Evolutionary conservation across 2,329 filamentous ascomycete species (phyloP), one percentile per base, ranked within the genome.

Genomic region (Aschersonia sp.): DNA sequence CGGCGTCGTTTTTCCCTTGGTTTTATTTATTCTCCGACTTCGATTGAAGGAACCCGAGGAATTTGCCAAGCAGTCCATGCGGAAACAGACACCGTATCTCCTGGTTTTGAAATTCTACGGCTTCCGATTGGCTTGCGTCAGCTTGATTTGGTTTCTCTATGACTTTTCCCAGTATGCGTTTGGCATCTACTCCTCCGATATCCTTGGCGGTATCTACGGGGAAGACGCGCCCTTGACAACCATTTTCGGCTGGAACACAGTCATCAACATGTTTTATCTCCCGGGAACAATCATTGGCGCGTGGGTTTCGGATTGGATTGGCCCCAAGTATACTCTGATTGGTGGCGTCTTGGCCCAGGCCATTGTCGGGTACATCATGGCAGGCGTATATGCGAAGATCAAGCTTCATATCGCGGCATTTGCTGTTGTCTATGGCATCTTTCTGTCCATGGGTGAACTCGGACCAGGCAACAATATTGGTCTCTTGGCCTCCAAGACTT

Each of bases 381-480:
- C 87, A 0, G 87, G 81, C 8, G 79, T 79, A 53, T 95, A 94
- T 64, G 64, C 68, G 5, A 73, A 73, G 46, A 75, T 96, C n/a
- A 78, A 79, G 0, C 73, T 78, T 46, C 50, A 64, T 30, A 58
- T 67, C 8, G 65, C 62, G 4, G 63, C 52, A 6, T 66, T 67
- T 31, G 61, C 49, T 7, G 42, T 67, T 7, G 56, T 67, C 0
- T 66, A 63, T 5, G 64, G 63, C 4, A 62, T 67, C 31, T 67
- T 67, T 51, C 55, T 62, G 39, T 57, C 64, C 1, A 60, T 66
- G 2, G 64, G 65, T 37, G 64, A 67, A 62, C 67, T 94, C 40
- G 89, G 89, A 0, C 87, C 89, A 0, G 89, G 89, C 10, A 85
- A 95, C 68, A 95, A 95, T 62, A 94, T 95, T 55, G 88, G 88